phyloP scores from a whole-genome alignment of 116 monocot genomes.

The Papilionanthe hybrid region DNA sequence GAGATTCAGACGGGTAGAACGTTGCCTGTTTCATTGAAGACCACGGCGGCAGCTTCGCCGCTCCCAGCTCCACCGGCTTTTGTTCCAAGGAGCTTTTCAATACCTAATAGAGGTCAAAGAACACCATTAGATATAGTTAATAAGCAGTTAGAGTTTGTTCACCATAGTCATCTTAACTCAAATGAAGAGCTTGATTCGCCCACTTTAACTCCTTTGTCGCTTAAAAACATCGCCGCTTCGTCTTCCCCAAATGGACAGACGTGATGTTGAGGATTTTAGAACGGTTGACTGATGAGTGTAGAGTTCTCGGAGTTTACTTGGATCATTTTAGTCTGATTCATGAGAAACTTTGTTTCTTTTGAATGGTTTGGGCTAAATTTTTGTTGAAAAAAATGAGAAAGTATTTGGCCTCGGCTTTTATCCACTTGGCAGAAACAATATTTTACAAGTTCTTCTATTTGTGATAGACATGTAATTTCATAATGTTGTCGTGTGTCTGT shows the following conservation, averaged over 20 bases:
- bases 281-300: too few relatives aligned
- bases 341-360: neutral
- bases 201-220: conserved; percentile 30
- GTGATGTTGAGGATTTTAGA: neutral
- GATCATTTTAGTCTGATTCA: neutral
- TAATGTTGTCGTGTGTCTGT: neutral
- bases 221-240: conserved; percentile 10
- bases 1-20: conserved; percentile 13
- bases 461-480: neutral
- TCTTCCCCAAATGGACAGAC: neutral
- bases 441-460: neutral
- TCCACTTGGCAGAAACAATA: neutral
- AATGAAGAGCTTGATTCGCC: conserved; percentile 25
- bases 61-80: conserved; percentile 54
- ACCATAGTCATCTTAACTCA: conserved; percentile 11
- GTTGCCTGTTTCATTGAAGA: conserved; percentile 10
- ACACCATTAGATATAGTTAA: conserved; percentile 10
- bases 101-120: conserved; percentile 54
- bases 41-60: conserved; percentile 36
- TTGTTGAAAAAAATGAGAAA: neutral
- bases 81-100: conserved; percentile 62
- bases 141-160: conserved; percentile 15
- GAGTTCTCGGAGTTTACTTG: neutral
- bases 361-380: neutral
- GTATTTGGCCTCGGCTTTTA: neutral